A percentile compares a stretch with the other conserved stretches of the same genome.
Conservation (phyloP, 768 basidiomycete genomes). For the Trametes maxima region DNA sequence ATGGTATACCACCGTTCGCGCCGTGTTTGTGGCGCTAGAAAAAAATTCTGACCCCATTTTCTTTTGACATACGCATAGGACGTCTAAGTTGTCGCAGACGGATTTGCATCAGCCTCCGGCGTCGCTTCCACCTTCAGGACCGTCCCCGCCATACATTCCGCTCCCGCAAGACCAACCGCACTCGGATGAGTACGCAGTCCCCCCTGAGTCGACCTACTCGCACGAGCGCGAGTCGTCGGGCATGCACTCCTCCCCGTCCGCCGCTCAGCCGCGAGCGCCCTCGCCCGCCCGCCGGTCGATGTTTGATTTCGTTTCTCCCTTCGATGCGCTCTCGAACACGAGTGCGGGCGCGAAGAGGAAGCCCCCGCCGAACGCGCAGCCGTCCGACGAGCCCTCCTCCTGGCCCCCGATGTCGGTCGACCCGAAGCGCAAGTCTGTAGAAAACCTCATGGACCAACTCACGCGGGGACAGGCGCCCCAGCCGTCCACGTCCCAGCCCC, state of each 20-base stretch:
- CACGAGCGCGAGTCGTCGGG: conserved; percentile 27
- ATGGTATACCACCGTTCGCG: not conserved
- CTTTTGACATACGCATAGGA: conserved; percentile 13
- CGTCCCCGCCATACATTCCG: conserved; percentile 28
- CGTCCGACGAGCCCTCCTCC: conserved; percentile 54
- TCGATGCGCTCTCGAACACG: conserved; percentile 67
- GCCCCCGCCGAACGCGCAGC: conserved; percentile 51
- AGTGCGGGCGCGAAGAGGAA: conserved; percentile 67
- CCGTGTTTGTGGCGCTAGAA: not conserved
- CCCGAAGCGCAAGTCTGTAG: conserved; percentile 82
- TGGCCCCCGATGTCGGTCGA: conserved; percentile 50
- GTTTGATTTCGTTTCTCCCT: conserved; percentile 85
- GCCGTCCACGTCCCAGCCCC: conserved; percentile 29
- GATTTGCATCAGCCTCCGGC: conserved; percentile 15
- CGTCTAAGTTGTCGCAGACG: conserved; percentile 17
- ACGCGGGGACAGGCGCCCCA: conserved; percentile 49
- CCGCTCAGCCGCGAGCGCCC: conserved; percentile 47
- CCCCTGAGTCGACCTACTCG: conserved; percentile 25
- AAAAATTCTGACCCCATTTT: not conserved
- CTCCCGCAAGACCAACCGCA: conserved; percentile 24
- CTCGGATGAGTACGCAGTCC: conserved; percentile 25
- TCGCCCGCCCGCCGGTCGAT: conserved; percentile 77
- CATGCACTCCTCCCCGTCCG: conserved; percentile 4
- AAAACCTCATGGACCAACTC: conserved; percentile 77
- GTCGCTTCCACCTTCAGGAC: conserved; percentile 24